These are phyloP conservation scores for Kappamyces sp. DNA, from an alignment of 192 early-diverging fungal species.

Conservation along the genomic window DNA sequence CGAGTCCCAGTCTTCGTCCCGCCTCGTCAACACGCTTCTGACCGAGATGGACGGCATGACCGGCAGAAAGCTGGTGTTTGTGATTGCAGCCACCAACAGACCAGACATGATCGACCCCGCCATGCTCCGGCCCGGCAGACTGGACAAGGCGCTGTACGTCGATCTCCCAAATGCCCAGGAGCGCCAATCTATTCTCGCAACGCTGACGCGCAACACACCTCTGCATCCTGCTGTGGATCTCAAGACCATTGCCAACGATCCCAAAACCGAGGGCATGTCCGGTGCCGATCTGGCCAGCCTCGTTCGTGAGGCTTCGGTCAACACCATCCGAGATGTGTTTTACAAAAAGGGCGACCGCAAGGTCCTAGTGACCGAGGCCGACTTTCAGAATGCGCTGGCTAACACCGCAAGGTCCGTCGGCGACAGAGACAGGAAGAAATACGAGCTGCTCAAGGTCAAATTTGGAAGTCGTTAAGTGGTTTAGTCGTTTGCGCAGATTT, in stretches of 20 bases:
- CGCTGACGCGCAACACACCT: constrained; percentile 73
- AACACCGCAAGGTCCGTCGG: constrained; percentile 79
- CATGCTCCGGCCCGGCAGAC: constrained; percentile 92
- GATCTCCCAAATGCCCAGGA: constrained; percentile 79
- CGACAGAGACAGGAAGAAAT: constrained; percentile 35
- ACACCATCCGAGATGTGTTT: constrained; percentile 65
- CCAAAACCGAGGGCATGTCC: constrained; percentile 48
- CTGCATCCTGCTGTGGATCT: constrained; percentile 52
- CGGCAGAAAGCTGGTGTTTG: constrained; percentile 80
- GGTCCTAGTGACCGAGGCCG: constrained; percentile 46
- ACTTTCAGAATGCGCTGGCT: constrained; percentile 78
- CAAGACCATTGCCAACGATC: constrained; percentile 32
- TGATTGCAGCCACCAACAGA: constrained; percentile 96
- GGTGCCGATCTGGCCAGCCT: constrained; percentile 57
- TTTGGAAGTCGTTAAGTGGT: constrained; percentile 21
- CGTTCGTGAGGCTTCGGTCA: constrained; percentile 61
- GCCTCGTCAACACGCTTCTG: constrained; percentile 94
- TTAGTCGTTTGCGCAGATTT: too few species aligned
- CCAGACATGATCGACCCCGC: constrained; percentile 98
- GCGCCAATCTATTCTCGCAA: constrained; percentile 77
- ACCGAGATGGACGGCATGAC: constrained; percentile 97
- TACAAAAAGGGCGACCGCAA: constrained; percentile 30
- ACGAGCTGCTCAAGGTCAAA: constrained; percentile 33
- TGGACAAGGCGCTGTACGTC: constrained; percentile 97
- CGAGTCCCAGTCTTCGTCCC: constrained; percentile 81